phyloP scores from a whole-genome alignment of 2,329 filamentous ascomycete genomes.

The Colletotrichum euphorbiae region DNA sequence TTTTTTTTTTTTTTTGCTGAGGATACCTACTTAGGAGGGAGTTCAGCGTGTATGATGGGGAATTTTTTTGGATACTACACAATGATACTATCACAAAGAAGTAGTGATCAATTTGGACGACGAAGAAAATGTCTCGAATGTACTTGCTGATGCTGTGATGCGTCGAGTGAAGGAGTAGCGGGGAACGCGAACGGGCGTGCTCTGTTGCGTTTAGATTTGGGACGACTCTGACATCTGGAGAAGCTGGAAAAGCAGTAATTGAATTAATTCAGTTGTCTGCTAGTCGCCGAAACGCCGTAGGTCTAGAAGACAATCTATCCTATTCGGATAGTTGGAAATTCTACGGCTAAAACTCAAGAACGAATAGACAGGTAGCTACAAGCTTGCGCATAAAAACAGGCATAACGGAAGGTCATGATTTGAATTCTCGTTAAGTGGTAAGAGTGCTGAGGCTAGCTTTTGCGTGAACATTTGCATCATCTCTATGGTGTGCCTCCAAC shows the following conservation, averaged over 20 bases:
- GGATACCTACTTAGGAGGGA: conserved; percentile 32
- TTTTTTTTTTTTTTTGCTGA: conserved; percentile 9
- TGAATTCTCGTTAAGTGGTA: conserved; percentile 33
- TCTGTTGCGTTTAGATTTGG: too few relatives aligned
- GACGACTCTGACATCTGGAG: not conserved
- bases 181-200: too few relatives aligned
- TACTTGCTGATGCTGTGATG: not conserved
- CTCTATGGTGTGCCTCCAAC: conserved; percentile 21
- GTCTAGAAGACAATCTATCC: not conserved
- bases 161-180: too few relatives aligned
- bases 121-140: not conserved
- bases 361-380: not conserved
- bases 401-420: conserved; percentile 34
- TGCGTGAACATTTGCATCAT: conserved; percentile 16
- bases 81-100: conserved; percentile 18
- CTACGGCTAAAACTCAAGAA: conserved; percentile 9
- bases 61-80: conserved; percentile 17
- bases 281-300: not conserved
- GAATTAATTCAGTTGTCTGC: not conserved
- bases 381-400: conserved; percentile 12
- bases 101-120: conserved; percentile 22
- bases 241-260: not conserved
- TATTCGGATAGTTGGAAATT: not conserved
- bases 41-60: conserved; percentile 37
- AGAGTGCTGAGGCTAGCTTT: conserved; percentile 18